Percentiles rank a stretch among this genome's conserved stretches.
These are phyloP conservation scores for Trichodelitschia bisporula DNA, from an alignment of 495 filamentous ascomycete species.

Conservation along the genomic window DNA sequence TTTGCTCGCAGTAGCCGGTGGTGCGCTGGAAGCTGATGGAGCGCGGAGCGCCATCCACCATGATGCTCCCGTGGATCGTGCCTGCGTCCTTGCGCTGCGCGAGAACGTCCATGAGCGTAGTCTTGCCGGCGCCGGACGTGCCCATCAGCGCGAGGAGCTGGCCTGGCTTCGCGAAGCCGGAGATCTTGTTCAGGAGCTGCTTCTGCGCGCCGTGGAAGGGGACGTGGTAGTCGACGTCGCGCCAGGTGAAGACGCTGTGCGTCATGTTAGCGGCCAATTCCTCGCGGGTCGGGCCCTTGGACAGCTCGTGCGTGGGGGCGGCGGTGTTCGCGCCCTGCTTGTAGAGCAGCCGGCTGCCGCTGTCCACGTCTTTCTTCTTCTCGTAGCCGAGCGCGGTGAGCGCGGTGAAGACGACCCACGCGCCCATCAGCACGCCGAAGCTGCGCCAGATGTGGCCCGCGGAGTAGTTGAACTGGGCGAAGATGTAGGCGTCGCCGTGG, in stretches of 20 bases:
- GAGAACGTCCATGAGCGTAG: slow-evolving; percentile 48
- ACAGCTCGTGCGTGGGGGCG: slow-evolving; percentile 13
- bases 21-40: slow-evolving; percentile 50
- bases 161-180: slow-evolving; percentile 60
- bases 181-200: slow-evolving; percentile 46
- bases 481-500: slow-evolving; percentile 23
- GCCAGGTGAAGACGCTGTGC: slow-evolving; percentile 46
- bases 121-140: slow-evolving; percentile 66
- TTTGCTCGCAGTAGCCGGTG: slow-evolving; percentile 73
- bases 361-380: too few relatives aligned
- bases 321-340: slow-evolving; percentile 26
- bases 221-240: slow-evolving; percentile 45
- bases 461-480: slow-evolving; percentile 26
- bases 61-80: slow-evolving; percentile 45
- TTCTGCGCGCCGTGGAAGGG: slow-evolving; percentile 43
- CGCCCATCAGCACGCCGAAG: slow-evolving; percentile 33
- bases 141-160: slow-evolving; percentile 64
- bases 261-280: slow-evolving; percentile 20
- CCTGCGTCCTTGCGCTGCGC: slow-evolving; percentile 55
- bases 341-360: slow-evolving; percentile 33
- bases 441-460: slow-evolving; percentile 37
- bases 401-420: slow-evolving; percentile 16
- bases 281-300: slow-evolving; percentile 18
- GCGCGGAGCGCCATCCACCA: slow-evolving; percentile 50
- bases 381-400: slow-evolving; percentile 15